A percentile compares a stretch with the other conserved stretches of the same genome.
Evolutionary conservation across 768 basidiomycete species (phyloP).

Genomic region (Collybia sordida): DNA sequence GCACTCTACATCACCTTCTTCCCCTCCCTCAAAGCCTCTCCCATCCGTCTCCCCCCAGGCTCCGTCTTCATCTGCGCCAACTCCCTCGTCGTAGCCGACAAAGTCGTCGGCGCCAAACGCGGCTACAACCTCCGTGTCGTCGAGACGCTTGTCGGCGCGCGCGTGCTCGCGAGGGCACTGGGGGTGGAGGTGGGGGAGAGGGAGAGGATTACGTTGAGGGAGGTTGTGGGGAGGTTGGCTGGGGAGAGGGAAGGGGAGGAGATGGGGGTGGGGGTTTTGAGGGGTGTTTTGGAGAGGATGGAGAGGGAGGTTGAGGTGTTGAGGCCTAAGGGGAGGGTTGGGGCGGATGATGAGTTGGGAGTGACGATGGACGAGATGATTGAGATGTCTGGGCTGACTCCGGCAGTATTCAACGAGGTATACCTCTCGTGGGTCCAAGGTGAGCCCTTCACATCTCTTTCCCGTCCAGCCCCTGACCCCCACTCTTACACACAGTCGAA

Average conservation of each 20-base stretch:
- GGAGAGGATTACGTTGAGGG: conserved; percentile 63
- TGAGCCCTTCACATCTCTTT: conserved; percentile 29
- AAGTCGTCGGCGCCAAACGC: conserved; percentile 70
- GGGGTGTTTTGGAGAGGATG: conserved; percentile 46
- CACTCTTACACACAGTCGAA: conserved; percentile 51
- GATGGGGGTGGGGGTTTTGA: conserved; percentile 44
- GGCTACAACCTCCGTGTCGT: conserved; percentile 90
- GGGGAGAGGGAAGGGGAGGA: conserved; percentile 47
- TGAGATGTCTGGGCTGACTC: conserved; percentile 54
- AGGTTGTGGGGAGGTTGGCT: conserved; percentile 60
- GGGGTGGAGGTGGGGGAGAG: conserved; percentile 38
- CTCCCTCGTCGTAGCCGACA: conserved; percentile 81
- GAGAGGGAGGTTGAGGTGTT: conserved; percentile 50
- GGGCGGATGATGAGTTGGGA: conserved; percentile 48
- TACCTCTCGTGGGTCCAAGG: conserved; percentile 83
- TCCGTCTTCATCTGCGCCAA: conserved; percentile 78
- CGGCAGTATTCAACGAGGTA: conserved; percentile 56
- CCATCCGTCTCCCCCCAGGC: conserved; percentile 57
- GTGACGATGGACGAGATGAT: conserved; percentile 79
- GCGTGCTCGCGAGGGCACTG: conserved; percentile 65
- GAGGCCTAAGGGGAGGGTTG: conserved; percentile 34
- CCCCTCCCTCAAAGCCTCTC: conserved; percentile 65
- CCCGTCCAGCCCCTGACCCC: background rate
- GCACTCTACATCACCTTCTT: conserved; percentile 84
- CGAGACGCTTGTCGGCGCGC: conserved; percentile 82